phyloP scores from a whole-genome alignment of 164 flowering plant genomes.

The Annona squamosa region DNA sequence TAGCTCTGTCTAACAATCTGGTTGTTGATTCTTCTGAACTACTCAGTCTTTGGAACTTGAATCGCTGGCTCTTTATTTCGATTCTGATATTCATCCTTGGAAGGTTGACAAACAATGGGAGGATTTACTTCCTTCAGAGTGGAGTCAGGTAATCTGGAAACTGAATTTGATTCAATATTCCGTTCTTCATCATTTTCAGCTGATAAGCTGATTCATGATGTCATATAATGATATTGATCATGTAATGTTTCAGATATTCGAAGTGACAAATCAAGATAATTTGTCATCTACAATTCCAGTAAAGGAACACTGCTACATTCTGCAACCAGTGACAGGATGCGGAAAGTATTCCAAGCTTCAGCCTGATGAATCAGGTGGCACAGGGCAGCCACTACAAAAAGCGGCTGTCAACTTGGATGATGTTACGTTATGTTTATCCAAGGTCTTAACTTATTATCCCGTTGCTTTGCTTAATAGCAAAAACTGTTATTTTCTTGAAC shows the following conservation, averaged over 20 bases:
- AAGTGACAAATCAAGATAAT: conserved; percentile 53
- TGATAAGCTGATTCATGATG: not conserved
- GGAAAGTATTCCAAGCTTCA: conserved; percentile 74
- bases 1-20: not conserved
- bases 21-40: conserved; percentile 1
- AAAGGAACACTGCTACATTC: conserved; percentile 55
- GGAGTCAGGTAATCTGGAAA: conserved; percentile 59
- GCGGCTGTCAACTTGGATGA: conserved; percentile 86
- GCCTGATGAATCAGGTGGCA: conserved; percentile 33
- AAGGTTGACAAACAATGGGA: conserved; percentile 68
- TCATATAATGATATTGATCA: not conserved
- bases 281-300: conserved; percentile 30
- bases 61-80: conserved; percentile 74
- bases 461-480: not conserved
- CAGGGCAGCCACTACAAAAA: conserved; percentile 60
- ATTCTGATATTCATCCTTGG: conserved; percentile 87
- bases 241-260: conserved; percentile 54
- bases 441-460: conserved; percentile 36
- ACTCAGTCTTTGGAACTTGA: conserved; percentile 79
- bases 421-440: conserved; percentile 84
- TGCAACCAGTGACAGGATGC: conserved; percentile 89
- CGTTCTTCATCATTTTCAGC: not conserved
- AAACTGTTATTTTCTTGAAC: not conserved
- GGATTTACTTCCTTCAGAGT: conserved; percentile 82
- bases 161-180: not conserved